Percentiles rank a stretch among this genome's conserved stretches.
phyloP scores from a whole-genome alignment of 805 yeast genomes.

The Kuraishia capsulata region DNA sequence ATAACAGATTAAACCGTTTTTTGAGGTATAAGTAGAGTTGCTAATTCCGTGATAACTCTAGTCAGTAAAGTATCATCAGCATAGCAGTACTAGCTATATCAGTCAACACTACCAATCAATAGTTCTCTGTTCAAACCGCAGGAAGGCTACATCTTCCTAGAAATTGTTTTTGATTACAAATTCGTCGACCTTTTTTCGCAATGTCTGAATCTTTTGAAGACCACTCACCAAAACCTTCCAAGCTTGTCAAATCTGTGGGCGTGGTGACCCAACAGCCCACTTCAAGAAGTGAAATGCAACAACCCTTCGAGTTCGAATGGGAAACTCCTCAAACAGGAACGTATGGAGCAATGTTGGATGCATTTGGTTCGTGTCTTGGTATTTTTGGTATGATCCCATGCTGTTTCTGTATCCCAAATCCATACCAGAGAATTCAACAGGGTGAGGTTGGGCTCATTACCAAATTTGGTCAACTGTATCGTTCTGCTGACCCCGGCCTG shows the following conservation, averaged over 20 bases:
- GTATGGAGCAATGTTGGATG: slow-evolving; percentile 27
- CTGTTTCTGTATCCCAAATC: slow-evolving; percentile 46
- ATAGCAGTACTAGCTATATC: no score
- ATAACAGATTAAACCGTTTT: no score
- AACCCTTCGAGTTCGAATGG: slow-evolving; percentile 22
- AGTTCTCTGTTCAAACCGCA: no score
- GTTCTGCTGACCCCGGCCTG: slow-evolving; percentile 64
- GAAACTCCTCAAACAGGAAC: slow-evolving; percentile 22
- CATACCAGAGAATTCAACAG: slow-evolving; percentile 50
- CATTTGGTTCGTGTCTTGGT: slow-evolving; percentile 41
- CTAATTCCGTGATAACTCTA: no score
- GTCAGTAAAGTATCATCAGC: no score
- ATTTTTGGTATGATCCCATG: slow-evolving; percentile 44
- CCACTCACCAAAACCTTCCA: no score
- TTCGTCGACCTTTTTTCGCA: no score
- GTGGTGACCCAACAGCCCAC: slow-evolving; percentile 10
- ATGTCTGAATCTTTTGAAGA: neutral
- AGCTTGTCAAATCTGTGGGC: neutral
- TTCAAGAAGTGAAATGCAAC: slow-evolving; percentile 13
- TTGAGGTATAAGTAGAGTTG: no score
- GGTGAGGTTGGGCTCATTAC: slow-evolving; percentile 65
- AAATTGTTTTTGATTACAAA: no score
- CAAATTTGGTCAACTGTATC: slow-evolving; percentile 54
- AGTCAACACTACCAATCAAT: no score
- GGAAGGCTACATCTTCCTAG: no score